Base-by-base conservation (phyloP, 306 rosid species). In the Hippophae tibetana region DNA sequence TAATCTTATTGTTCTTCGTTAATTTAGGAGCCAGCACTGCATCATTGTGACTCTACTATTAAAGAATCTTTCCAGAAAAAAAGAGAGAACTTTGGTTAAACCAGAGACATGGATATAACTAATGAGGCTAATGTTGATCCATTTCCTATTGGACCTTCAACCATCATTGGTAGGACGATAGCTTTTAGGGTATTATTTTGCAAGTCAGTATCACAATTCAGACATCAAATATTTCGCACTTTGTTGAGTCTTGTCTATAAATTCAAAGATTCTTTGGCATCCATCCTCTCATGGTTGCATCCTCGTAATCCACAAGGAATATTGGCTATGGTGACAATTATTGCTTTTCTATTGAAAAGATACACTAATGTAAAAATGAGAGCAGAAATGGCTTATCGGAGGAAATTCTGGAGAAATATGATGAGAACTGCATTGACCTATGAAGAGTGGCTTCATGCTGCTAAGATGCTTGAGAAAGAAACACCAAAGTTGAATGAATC, bases 371-470 rank as follows among this genome's bases (percentile, higher is more conserved):
- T 92, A 2, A 92, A 88, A 70, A 63, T 44, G 43, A 80, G 71
- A 65, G 96, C 99, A 5, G 93, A 92, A 70, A 81, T 87, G 96
- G 96, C 90, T 3, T 92, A 88, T 48, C 79, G 96, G 72, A 83
- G 99, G 68, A 88, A 88, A 26, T 88, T 92, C 62, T 92, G 99
- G 99, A 81, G 88, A 71, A 92, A 92, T 43, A 78, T 92, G 96
- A 92, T 92, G 96, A 82, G 88, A 72, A 14, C 85, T 63, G 99
- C 99, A 5, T 75, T 88, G 84, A 80, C 88, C 27, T 88, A 92
- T 52, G 99, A 92, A 81, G 99, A 92, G 70, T 92, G 99, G 99
- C 93, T 95, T 73, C 93, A 92, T 80, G 99, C 88, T 58, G 99
- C 99, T 62, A 92, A 80, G 81, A 92, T 92, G 99, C 93, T 92